Evolutionary conservation across 352 stramenopile genomes (phyloP).

Genomic region (Phytophthora melonis): DNA sequence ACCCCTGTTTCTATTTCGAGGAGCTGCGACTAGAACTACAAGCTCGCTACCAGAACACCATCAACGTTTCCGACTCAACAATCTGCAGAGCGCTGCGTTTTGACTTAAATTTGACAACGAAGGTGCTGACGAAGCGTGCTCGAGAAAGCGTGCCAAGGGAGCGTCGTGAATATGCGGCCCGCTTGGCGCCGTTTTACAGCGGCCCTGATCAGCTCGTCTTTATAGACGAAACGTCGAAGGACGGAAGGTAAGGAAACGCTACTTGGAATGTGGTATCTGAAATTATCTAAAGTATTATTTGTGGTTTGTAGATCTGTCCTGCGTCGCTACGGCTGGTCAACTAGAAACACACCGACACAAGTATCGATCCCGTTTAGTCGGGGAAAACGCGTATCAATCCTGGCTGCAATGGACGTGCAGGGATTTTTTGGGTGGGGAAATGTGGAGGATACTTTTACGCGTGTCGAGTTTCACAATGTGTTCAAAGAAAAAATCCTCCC

Average conservation of each 20-base stretch:
- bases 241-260: slow-evolving; percentile 16
- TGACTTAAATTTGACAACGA: slow-evolving; percentile 10
- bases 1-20: slow-evolving; percentile 23
- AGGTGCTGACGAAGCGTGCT: slow-evolving; percentile 18
- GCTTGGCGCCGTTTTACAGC: slow-evolving; percentile 29
- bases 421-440: slow-evolving; percentile 24
- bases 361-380: neutral
- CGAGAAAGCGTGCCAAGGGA: slow-evolving; percentile 15
- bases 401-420: slow-evolving; percentile 24
- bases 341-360: neutral
- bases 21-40: slow-evolving; percentile 6
- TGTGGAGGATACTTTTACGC: slow-evolving; percentile 51
- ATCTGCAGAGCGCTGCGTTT: slow-evolving; percentile 21
- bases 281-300: neutral
- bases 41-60: neutral
- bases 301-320: neutral
- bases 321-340: slow-evolving; percentile 2
- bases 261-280: neutral
- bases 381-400: slow-evolving; percentile 19
- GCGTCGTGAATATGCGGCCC: slow-evolving; percentile 5
- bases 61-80: slow-evolving; percentile 16
- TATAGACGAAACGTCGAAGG: slow-evolving; percentile 18
- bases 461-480: slow-evolving; percentile 84
- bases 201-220: slow-evolving; percentile 29
- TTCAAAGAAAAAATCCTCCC: slow-evolving; percentile 74